Evolutionary conservation across 2,329 filamentous ascomycete species (phyloP), one percentile per base, ranked within the genome.

Genomic region (Mycosphaerella sp.): DNA sequence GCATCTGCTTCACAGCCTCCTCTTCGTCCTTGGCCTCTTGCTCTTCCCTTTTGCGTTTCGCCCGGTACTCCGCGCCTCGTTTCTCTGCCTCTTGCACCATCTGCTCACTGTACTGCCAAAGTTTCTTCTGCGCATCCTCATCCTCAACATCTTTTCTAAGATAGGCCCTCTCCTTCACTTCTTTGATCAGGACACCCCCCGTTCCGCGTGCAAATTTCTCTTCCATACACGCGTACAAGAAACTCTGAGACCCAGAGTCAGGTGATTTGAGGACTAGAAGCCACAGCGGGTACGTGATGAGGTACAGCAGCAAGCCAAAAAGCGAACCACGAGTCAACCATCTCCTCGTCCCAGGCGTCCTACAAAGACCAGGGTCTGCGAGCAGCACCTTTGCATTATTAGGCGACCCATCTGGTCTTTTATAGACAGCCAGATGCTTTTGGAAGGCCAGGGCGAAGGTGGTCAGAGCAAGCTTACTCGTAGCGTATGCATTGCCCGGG

Each of bases 251-350:
- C 2, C 89, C 93, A 73, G 87, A 84, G 49, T 84, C 74, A 0
- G 90, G 81, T 34, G 87, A 91, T 72, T 98, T 97, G 50, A 98
- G 76, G 1, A 96, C 70, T 21, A 98, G 71, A 89, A 92, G 97
- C 70, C 87, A 89, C 0, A 95, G 61, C 1, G 86, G 79, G 77
- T 92, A 98, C 34, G 83, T 81, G 9, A 86, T 43, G 6, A 95
- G 69, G 70, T 98, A 98, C 14, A 89, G 46, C 0, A 84, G 70
- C 17, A 98, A 75, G 0, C 91, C 91, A 79, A 83, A 84, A 0
- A 98, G 76, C 2, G 87, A 88, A 6, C 93, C 93, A 32, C 89
- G 80, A 0, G 88, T 90, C 29, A 98, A 75, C 85, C 90, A 97
- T 54, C 90, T 80, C 43, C 89, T 81, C 72, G 85, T 95, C 1